Conservation (phyloP, 225 moss, liverwort and hornwort species). For the Marchantia paleacea region DNA sequence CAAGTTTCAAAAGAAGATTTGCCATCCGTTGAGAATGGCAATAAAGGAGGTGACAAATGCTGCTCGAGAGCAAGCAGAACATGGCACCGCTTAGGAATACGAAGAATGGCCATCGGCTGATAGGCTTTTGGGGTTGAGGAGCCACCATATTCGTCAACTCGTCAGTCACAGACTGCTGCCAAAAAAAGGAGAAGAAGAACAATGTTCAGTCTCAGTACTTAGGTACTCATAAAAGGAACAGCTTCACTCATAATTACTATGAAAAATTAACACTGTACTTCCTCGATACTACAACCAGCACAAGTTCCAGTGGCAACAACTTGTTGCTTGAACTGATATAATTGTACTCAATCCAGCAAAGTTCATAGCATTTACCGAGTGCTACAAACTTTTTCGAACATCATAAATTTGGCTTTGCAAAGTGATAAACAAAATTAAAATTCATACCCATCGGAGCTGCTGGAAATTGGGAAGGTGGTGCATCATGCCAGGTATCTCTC, state of each 20-base stretch:
- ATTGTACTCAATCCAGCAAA: background rate
- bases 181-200: background rate
- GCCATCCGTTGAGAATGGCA: constrained; percentile 70
- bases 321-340: background rate
- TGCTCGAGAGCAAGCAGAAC: constrained; percentile 90
- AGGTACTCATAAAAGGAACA: background rate
- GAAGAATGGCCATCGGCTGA: constrained; percentile 84
- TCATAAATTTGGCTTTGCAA: background rate
- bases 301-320: background rate
- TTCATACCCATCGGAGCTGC: constrained; percentile 50
- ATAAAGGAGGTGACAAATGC: constrained; percentile 70
- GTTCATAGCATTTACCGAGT: background rate
- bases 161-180: constrained; percentile 41
- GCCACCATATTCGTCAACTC: constrained; percentile 40
- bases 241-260: background rate
- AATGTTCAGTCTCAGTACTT: background rate
- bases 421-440: background rate
- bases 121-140: constrained; percentile 52
- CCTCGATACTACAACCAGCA: background rate
- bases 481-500: constrained; percentile 38
- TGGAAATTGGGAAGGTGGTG: constrained; percentile 34
- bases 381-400: background rate
- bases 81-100: constrained; percentile 86
- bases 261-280: background rate
- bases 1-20: constrained; percentile 61